Evolutionary conservation across 1,284 basidiomycete genomes (phyloP), one percentile per base, ranked within the genome.

Genomic region (Porogramme epimiltina): DNA sequence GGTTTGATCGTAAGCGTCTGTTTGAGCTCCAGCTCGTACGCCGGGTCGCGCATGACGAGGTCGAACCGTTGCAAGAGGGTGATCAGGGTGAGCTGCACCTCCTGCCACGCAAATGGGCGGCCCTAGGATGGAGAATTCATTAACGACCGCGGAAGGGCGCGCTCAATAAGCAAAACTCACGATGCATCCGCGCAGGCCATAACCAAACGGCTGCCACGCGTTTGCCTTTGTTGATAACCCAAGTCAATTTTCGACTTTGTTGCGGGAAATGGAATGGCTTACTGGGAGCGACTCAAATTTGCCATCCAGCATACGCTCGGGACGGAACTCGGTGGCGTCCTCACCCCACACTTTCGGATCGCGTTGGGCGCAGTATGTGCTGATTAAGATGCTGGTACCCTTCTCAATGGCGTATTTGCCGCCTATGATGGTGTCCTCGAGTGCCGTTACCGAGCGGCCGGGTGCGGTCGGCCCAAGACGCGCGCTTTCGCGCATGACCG

Each of bases 1-100:
- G 78, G 79, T 63, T 81, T 81, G 64, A 80, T 69, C 0, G 77
- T 80, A 39, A 81, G 64, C 15, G 76, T 72, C 59, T 77, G 73
- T 63, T 73, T 73, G 54, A 79, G 61, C 52, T 72, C 58, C 4
- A 81, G 67, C 36, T 70, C 67, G 55, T 80, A 80, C 4, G 65
- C 60, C 2, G 75, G 73, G 62, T 80, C 73, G 28, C 68, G 68
- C 51, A 76, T 59, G 26, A 69, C 65, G 41, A 80, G 58, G 56
- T 80, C 77, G 62, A 81, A 80, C 22, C 69, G 66, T 59, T 76
- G 73, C 34, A 78, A 63, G 20, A 79, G 65, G 23, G 68, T 65
- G 2, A 72, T 70, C 18, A 81, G 59, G 10, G 73, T 70, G 18
- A 79, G 66, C 42, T 67, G 60, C 2, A 73, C 73, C 63, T 81